These are phyloP conservation scores for Pulveroboletus sp. DNA, from an alignment of 768 basidiomycete species.

Conservation along the genomic window DNA sequence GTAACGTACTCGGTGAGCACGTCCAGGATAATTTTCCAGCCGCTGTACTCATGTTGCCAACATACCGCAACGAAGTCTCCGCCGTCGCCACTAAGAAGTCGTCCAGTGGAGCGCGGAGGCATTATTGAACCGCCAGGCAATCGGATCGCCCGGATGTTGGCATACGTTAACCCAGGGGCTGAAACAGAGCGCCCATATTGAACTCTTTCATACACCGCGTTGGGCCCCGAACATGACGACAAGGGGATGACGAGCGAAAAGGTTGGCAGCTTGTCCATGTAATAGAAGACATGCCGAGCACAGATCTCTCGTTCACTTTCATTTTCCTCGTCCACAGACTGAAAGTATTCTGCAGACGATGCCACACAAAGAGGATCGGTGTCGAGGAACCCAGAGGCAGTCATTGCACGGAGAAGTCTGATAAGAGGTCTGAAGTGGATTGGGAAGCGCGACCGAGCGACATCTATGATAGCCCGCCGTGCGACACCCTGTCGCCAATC, in stretches of 20 bases:
- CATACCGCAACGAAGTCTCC: conserved; percentile 61
- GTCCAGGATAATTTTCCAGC: conserved; percentile 84
- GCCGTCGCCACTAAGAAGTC: conserved; percentile 66
- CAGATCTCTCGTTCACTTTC: conserved; percentile 54
- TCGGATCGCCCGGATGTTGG: conserved; percentile 60
- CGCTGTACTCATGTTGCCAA: conserved; percentile 81
- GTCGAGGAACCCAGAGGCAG: conserved; percentile 70
- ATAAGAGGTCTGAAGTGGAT: conserved; percentile 67
- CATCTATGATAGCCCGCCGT: conserved; percentile 78
- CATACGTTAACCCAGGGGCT: conserved; percentile 51
- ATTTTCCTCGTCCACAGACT: conserved; percentile 36
- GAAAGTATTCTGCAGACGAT: conserved; percentile 39
- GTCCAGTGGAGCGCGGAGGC: conserved; percentile 60
- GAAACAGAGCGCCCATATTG: conserved; percentile 49
- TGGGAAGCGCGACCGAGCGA: conserved; percentile 79
- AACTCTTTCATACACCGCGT: conserved; percentile 68
- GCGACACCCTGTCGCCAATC: conserved; percentile 66
- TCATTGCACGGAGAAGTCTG: conserved; percentile 71
- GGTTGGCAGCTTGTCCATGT: conserved; percentile 64
- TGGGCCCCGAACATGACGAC: conserved; percentile 56
- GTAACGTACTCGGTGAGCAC: conserved; percentile 73
- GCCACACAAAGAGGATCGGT: conserved; percentile 58
- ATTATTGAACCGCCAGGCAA: conserved; percentile 75
- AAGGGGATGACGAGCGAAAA: conserved; percentile 71
- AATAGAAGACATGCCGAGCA: conserved; percentile 67